Evolutionary conservation across 2,329 filamentous ascomycete species (phyloP).

Genomic region (Pyricularia grisea): DNA sequence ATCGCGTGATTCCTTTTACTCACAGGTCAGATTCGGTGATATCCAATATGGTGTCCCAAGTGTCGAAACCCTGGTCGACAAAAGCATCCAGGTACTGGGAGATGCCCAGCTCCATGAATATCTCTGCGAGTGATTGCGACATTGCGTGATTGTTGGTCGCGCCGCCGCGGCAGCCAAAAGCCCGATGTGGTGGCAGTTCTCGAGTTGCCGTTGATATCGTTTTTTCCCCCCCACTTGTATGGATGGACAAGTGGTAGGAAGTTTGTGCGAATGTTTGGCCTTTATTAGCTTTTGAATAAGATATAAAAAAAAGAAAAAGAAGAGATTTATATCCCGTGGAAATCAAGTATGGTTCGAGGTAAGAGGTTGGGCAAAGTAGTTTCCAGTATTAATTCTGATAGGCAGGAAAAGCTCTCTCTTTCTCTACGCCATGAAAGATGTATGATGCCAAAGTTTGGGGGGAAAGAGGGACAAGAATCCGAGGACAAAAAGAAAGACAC

Average conservation of each 20-base stretch:
- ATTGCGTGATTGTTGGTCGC: conserved; percentile 26
- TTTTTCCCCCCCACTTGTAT: neutral
- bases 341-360: neutral
- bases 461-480: neutral
- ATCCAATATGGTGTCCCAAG: conserved; percentile 74
- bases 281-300: neutral
- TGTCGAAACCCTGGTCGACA: conserved; percentile 72
- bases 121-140: conserved; percentile 52
- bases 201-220: neutral
- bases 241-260: neutral
- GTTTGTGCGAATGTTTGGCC: neutral
- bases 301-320: neutral
- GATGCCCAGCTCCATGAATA: conserved; percentile 68
- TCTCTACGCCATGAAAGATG: neutral
- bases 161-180: neutral
- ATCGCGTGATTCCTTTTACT: conserved; percentile 18
- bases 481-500: neutral
- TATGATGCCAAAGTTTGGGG: neutral
- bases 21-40: conserved; percentile 79
- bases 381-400: neutral
- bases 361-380: neutral
- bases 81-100: conserved; percentile 67
- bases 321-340: too few relatives aligned
- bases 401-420: neutral
- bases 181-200: neutral